Base-by-base conservation (phyloP, 2,329 filamentous ascomycete species). In the Hirsutella rhossiliensis region DNA sequence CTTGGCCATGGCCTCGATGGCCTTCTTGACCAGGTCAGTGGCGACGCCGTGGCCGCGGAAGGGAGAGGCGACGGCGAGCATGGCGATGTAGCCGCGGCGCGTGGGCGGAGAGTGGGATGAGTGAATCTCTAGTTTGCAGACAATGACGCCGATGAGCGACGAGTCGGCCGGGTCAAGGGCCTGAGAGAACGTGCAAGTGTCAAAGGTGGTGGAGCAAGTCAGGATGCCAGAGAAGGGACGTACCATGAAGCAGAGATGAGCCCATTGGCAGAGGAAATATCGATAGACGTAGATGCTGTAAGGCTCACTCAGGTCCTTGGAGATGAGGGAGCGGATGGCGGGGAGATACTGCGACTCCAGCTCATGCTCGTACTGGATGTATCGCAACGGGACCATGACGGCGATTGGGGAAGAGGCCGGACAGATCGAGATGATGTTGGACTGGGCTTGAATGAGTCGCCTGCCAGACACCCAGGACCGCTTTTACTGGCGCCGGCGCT, bases 221-320 rank as follows among this genome's bases (percentile, higher is more conserved):
- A 29, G 23, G 19, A 12, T 4, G 8, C 18, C 23, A 11, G 11
- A 13, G 27, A 36, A 11, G 17, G 17, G 15, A 49, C 56, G 47
- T 30, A 90, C 88, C 80, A 97, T 86, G 65, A 87, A 97, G 65
- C 92, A 98, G n/a, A 98, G 69, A 58, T 97, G 84, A 5, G 86
- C 85, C 92, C 92, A 98, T 75, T 97, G 88, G 60, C 94, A 95
- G 17, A 98, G 71, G 56, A 98, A 98, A 63, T 98, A 98, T 29
- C 92, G 81, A 64, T 97, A 98, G 46, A 98, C 92, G 68, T 98
- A 98, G 61, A 98, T 97, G 66, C 90, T 97, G 63, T 98, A 98
- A 2, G 92, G 92, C 63, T 98, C 92, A 54, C 90, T 97, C 41
- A 98, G 75, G 60, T 97, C 92, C 57, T 90, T 94, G 38, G 89